phyloP scores from a whole-genome alignment of 257 asterid species.

The Fraxinus pennsylvanica region DNA sequence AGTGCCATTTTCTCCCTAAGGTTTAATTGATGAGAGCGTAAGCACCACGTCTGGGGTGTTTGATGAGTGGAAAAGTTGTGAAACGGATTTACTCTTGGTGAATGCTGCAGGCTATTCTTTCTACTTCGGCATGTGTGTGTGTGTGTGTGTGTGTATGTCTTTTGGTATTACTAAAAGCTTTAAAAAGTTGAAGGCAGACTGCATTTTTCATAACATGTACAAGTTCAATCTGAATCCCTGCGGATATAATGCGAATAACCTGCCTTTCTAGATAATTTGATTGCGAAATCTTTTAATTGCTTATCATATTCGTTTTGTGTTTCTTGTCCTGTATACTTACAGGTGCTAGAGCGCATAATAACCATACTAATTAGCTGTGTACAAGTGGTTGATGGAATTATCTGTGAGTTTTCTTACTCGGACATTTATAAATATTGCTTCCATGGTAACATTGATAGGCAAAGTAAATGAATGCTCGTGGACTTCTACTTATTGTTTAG shows the following conservation, averaged over 20 bases:
- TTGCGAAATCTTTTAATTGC: neutral
- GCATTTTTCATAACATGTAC: neutral
- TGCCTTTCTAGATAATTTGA: neutral
- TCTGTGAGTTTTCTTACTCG: constrained; percentile 48
- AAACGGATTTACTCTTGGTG: neutral
- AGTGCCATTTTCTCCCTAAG: neutral
- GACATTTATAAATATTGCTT: constrained; percentile 1
- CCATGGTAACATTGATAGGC: neutral
- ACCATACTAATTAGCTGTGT: constrained; percentile 24
- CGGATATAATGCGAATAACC: neutral
- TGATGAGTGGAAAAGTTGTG: constrained; percentile 11
- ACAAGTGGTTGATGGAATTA: constrained; percentile 45
- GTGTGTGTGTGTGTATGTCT: too few species aligned
- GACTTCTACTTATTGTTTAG: neutral
- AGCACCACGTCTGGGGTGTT: neutral
- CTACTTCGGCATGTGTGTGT: neutral
- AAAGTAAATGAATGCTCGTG: neutral
- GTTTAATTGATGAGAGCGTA: neutral
- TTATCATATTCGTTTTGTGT: constrained; percentile 8
- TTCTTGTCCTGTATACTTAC: constrained; percentile 19
- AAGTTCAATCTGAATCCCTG: neutral
- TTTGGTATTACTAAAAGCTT: too few species aligned
- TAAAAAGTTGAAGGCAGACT: neutral
- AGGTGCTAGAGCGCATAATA: constrained; percentile 37
- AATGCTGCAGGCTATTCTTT: too few species aligned